A percentile compares a stretch with the other conserved stretches of the same genome.
Evolutionary conservation across 164 flowering plant species (phyloP).

Genomic region (Vitis amurensis): DNA sequence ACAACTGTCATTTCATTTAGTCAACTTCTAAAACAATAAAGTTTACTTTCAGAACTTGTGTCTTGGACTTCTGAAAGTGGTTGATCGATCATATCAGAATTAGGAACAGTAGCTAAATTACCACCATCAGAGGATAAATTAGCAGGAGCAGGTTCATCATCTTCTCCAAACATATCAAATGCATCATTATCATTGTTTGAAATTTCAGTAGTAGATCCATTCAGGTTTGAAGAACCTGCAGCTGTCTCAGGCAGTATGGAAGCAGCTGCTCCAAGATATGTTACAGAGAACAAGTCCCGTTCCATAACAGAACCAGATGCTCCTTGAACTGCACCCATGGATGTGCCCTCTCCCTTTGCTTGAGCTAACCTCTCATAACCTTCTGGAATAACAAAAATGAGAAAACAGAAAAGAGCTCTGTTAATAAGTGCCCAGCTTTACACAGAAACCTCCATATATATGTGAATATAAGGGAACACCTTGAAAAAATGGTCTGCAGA

Average conservation of each 20-base stretch:
- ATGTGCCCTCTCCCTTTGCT: slow-evolving; percentile 47
- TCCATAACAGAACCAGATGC: slow-evolving; percentile 13
- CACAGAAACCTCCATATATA: not conserved
- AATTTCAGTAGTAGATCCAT: slow-evolving; percentile 21
- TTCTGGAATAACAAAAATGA: slow-evolving; percentile 40
- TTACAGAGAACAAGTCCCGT: slow-evolving; percentile 18
- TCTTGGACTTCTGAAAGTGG: slow-evolving; percentile 28
- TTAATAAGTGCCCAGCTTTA: not conserved
- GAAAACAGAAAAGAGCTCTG: not conserved
- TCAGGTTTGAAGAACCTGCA: slow-evolving; percentile 18
- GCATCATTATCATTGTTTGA: slow-evolving; percentile 37
- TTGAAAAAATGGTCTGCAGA: no score
- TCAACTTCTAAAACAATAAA: not conserved
- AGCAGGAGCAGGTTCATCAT: slow-evolving; percentile 43
- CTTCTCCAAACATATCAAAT: slow-evolving; percentile 89
- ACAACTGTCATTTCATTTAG: no score
- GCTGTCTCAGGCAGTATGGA: slow-evolving; percentile 15
- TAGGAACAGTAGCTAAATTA: slow-evolving; percentile 27
- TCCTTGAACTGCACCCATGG: slow-evolving; percentile 18
- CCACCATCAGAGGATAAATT: slow-evolving; percentile 27
- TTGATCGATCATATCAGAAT: slow-evolving; percentile 20
- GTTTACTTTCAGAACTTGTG: slow-evolving; percentile 28
- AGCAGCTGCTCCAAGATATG: slow-evolving; percentile 15
- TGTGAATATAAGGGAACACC: no score
- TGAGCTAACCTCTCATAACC: slow-evolving; percentile 80